Base-by-base conservation (phyloP, 805 yeast genomes). In the Wickerhamomyces rabaulensis region DNA sequence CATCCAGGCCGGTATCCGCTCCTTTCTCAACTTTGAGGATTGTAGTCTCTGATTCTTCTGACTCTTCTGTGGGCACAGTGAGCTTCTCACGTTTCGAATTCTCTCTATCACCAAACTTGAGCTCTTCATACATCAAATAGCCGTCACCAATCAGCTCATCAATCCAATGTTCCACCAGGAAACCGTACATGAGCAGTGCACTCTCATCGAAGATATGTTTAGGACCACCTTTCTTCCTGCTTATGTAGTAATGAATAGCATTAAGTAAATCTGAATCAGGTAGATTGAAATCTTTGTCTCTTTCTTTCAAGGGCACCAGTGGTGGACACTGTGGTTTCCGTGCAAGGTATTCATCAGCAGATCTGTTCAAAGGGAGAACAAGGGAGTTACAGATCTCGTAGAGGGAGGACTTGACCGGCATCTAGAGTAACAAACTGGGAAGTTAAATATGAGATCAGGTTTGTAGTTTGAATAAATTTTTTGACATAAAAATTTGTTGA, bases 101-200 rank as follows among this genome's bases (percentile, higher is more conserved):
- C 35, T n/a, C 6, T 15, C 9, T 29, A 5, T 29, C 17, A 29
- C 35, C 35, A 29, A 29, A 15, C 9, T 29, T 17, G 4, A n/a
- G 17, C 37, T 49, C 45, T 1, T 54, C 48, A 42, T 41, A 54
- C n/a, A 48, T 5, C 7, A 38, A 13, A 20, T 44, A 43, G 1
- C 33, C 20, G 8, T 43, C 42, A 7, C 40, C 42, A 2, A 54
- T 21, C 9, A 37, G 16, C 39, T 67, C 69, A 15, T 59, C 60
- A 3, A 67, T 53, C 73, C 72, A 68, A 40, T 65, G 52, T 31
- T 69, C 74, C 17, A 70, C 54, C 9, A 70, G 42, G 21, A 63
- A 50, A 0, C 73, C 71, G 25, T 68, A n/a, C 0, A 67, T 57
- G 17, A 70, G 49, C 47, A 70, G 46, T 16, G 69, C 62, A 8